Evolutionary conservation across 2,329 filamentous ascomycete species (phyloP).

Genomic region (Alternaria viburni): DNA sequence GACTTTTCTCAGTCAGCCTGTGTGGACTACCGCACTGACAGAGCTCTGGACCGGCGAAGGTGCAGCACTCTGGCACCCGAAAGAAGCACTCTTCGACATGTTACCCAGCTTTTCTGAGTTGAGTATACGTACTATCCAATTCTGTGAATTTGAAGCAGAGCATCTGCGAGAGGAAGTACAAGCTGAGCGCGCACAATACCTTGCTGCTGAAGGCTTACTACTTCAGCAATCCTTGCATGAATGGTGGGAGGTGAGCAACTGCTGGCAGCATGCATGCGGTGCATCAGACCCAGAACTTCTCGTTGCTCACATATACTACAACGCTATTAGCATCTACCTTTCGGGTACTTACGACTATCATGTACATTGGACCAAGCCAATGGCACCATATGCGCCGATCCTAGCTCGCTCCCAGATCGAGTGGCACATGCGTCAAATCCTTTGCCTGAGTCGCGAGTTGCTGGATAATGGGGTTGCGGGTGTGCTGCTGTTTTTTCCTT

Average conservation of each 20-base stretch:
- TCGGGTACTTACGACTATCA: conserved; percentile 39
- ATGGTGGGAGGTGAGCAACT: conserved; percentile 20
- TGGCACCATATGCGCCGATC: conserved; percentile 18
- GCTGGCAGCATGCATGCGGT: conserved; percentile 14
- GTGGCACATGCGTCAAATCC: conserved; percentile 26
- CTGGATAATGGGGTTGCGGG: conserved; percentile 26
- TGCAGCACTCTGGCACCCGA: conserved; percentile 26
- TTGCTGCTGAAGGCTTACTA: conserved; percentile 27
- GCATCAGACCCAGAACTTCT: conserved; percentile 19
- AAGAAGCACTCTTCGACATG: conserved; percentile 36
- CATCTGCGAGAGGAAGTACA: not conserved
- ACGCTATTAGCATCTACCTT: conserved; percentile 37
- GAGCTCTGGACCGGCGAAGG: conserved; percentile 22
- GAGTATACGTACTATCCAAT: conserved; percentile 19
- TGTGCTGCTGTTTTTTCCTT: conserved; percentile 32
- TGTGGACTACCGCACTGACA: conserved; percentile 26
- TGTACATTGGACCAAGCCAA: conserved; percentile 17
- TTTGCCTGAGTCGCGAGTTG: conserved; percentile 21
- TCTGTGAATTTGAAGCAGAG: conserved; percentile 6
- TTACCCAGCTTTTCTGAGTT: conserved; percentile 29
- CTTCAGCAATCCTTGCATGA: conserved; percentile 21
- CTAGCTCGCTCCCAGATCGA: conserved; percentile 16
- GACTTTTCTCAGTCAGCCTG: conserved; percentile 26
- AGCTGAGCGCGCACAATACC: not conserved
- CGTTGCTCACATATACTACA: conserved; percentile 25